Percentiles rank a stretch among this genome's conserved stretches.
These are phyloP conservation scores for Bigelowiella natans DNA, from an alignment of 78 protist genomes.

Conservation along the genomic window DNA sequence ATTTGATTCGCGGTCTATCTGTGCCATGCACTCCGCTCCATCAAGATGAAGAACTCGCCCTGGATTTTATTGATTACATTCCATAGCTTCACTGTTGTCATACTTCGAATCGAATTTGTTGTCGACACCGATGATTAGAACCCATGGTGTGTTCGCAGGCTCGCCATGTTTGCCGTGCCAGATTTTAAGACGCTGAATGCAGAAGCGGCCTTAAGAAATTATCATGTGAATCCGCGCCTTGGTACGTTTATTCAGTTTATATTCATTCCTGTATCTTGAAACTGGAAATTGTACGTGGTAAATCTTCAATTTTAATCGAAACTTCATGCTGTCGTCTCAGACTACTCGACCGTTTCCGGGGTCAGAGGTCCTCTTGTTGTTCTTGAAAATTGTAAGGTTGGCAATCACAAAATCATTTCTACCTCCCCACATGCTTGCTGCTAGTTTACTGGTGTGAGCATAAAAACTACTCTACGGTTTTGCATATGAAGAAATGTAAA, in stretches of 20 bases:
- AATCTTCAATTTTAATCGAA: no score
- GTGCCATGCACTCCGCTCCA: no score
- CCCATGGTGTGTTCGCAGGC: background rate
- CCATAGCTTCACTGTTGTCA: background rate
- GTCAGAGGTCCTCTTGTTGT: slow-evolving; percentile 99
- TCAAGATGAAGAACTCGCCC: no score
- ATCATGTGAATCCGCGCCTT: background rate
- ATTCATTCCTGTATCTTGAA: no score
- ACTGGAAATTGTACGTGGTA: no score
- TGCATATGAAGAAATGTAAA: background rate
- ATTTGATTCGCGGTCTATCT: no score
- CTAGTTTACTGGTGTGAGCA: background rate
- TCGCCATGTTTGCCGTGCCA: background rate
- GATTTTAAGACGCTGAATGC: background rate
- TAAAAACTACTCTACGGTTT: background rate
- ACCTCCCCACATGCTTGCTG: background rate
- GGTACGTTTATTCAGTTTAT: no score
- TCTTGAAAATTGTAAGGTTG: slow-evolving; percentile 85
- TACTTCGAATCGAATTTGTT: no score
- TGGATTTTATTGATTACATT: background rate
- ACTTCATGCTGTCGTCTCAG: no score
- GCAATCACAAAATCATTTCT: no score
- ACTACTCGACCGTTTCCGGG: slow-evolving; percentile 90
- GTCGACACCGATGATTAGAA: no score
- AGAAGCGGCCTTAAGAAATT: background rate